phyloP scores from a whole-genome alignment of 345 rosid genomes.

The Moricandia arvensis region DNA sequence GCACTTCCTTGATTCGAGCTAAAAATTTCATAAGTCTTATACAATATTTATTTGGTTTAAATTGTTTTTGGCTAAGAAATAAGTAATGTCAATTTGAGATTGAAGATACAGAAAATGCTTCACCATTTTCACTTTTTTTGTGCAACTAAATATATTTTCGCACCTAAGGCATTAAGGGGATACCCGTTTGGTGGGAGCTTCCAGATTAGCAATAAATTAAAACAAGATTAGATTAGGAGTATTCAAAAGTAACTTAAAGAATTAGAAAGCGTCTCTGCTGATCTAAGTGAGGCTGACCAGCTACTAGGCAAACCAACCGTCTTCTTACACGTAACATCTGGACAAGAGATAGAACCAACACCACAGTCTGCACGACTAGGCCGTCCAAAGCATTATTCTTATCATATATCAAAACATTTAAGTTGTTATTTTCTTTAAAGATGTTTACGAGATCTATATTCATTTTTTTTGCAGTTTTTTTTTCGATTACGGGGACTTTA shows the following conservation, averaged over 20 bases:
- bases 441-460: too few species aligned
- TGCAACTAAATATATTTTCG: background rate
- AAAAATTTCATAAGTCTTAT: too few species aligned
- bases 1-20: too few species aligned
- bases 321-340: slow-evolving; percentile 4
- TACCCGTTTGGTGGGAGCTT: slow-evolving; percentile 29
- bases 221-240: background rate
- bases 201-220: background rate
- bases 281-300: slow-evolving; percentile 25
- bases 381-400: slow-evolving; percentile 15
- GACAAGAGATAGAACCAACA: slow-evolving; percentile 16
- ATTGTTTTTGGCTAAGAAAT: background rate
- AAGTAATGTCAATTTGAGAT: background rate
- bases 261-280: slow-evolving; percentile 26
- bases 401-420: slow-evolving; percentile 6
- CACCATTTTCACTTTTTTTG: background rate
- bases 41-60: too few species aligned
- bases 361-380: slow-evolving; percentile 33
- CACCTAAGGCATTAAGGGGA: background rate
- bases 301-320: slow-evolving; percentile 10
- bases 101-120: background rate
- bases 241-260: background rate
- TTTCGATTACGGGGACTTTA: too few species aligned
- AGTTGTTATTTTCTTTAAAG: too few species aligned
- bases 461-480: too few species aligned